Evolutionary conservation across 2,329 filamentous ascomycete genomes (phyloP), one percentile per base, ranked within the genome.

Genomic region (Neurospora sp.): DNA sequence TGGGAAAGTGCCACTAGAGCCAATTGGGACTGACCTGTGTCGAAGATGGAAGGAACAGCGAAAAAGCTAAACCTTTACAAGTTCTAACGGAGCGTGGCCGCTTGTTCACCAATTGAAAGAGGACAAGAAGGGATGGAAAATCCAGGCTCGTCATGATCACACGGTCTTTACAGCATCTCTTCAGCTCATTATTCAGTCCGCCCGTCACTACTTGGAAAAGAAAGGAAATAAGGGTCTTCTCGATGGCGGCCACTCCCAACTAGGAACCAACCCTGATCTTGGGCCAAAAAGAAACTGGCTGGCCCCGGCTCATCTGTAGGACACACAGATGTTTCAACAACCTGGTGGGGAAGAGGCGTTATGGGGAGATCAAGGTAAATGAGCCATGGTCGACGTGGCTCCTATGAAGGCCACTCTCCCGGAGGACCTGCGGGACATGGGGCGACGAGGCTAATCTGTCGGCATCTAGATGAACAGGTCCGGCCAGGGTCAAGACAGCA

Each of bases 351-450:
- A 74, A 73, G 69, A 69, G 70, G 69, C 72, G 70, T 71, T 65
- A 52, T 72, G 52, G 68, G 67, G 72, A 74, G 68, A 73, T 72
- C 73, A 72, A 74, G 74, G 74, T 75, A 75, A 76, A 76, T 75
- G 76, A 77, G 74, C 74, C 74, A 71, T 75, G 75, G 74, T 77
- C 78, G 73, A 80, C 78, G 78, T 80, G 78, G 78, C 78, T 79
- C 78, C 78, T 76, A 75, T 76, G 74, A 70, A 67, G 70, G 71
- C 73, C 73, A 69, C 23, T 73, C 74, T 71, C 69, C 68, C 70
- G 66, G 67, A 70, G 67, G 68, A 69, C 70, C 66, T 73, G 72
- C 70, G 70, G 71, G 71, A 74, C 71, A 71, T 72, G 74, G 71
- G 70, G 65, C 71, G 74, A 72, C 73, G 73, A 62, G 74, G 73